Percentiles rank a stretch among this genome's conserved stretches.
These are phyloP conservation scores for Musa schizocarpa DNA, from an alignment of 176 grass and related monocot genomes.

Conservation along the genomic window DNA sequence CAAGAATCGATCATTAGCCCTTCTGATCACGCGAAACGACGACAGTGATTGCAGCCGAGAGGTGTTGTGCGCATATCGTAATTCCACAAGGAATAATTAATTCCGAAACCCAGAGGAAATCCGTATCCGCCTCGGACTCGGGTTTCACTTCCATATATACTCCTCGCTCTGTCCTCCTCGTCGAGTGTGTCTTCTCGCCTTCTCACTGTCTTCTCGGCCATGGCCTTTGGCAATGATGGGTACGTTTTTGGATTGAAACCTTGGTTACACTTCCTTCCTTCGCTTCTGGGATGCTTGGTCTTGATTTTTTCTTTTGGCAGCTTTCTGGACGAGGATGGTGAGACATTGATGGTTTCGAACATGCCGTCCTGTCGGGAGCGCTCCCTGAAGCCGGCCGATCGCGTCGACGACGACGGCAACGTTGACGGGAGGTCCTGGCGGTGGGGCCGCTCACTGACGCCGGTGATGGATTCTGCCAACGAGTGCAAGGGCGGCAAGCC, in stretches of 20 bases:
- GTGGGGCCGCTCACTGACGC: conserved; percentile 59
- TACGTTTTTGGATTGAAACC: not conserved
- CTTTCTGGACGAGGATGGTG: conserved; percentile 76
- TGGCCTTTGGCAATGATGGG: conserved; percentile 20
- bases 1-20: too few relatives aligned
- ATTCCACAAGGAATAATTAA: too few relatives aligned
- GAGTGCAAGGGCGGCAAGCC: conserved; percentile 40
- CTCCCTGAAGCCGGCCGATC: conserved; percentile 16
- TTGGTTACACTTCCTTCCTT: not conserved
- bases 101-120: not conserved
- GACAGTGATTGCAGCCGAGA: too few relatives aligned
- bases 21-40: too few relatives aligned
- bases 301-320: conserved; percentile 21
- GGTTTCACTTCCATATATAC: not conserved
- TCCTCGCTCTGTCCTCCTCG: not conserved
- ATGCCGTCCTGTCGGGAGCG: conserved; percentile 25
- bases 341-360: conserved; percentile 62
- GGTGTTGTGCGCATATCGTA: too few relatives aligned
- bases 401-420: conserved; percentile 46
- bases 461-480: conserved; percentile 31
- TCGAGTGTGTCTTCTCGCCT: not conserved
- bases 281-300: not conserved
- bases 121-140: not conserved
- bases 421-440: conserved; percentile 31
- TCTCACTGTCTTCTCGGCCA: not conserved